A percentile compares a stretch with the other conserved stretches of the same genome.
Evolutionary conservation across 345 rosid species (phyloP).

Genomic region (Dipteronia sinensis): DNA sequence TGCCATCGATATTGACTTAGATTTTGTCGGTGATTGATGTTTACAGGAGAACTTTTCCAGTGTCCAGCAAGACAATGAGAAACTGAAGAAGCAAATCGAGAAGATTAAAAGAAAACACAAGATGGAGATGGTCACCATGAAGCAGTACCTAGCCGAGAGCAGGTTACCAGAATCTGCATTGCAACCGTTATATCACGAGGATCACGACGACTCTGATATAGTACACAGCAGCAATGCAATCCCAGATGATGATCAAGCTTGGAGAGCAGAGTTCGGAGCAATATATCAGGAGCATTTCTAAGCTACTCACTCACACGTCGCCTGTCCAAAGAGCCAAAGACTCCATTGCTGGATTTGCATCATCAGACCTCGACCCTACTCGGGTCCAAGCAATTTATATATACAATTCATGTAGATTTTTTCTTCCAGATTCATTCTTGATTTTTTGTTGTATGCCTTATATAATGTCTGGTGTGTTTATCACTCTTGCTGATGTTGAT

Average conservation of each 20-base stretch:
- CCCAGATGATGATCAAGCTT: constrained; percentile 77
- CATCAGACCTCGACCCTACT: constrained; percentile 25
- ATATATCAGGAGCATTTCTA: constrained; percentile 72
- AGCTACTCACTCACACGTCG: not conserved
- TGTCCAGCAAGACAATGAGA: constrained; percentile 72
- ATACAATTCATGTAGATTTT: not conserved
- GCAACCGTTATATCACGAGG: constrained; percentile 44
- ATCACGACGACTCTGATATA: constrained; percentile 35
- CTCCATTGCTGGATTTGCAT: constrained; percentile 27
- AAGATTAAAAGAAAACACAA: constrained; percentile 87
- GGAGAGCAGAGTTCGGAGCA: constrained; percentile 96
- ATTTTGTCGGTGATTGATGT: not conserved
- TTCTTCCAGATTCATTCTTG: not conserved
- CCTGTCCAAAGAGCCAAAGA: not conserved
- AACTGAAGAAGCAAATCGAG: constrained; percentile 85
- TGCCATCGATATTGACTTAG: not conserved
- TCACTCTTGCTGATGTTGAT: not conserved
- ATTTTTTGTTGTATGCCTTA: not conserved
- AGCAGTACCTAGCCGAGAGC: constrained; percentile 79
- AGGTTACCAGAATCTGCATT: constrained; percentile 85
- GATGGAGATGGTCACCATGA: constrained; percentile 88
- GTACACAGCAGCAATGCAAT: constrained; percentile 20
- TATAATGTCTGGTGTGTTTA: not conserved
- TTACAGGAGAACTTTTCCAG: constrained; percentile 58
- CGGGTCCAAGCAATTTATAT: constrained; percentile 14